A percentile compares a stretch with the other conserved stretches of the same genome.
phyloP scores from a whole-genome alignment of 768 basidiomycete species.

The Suillus brevipes region DNA sequence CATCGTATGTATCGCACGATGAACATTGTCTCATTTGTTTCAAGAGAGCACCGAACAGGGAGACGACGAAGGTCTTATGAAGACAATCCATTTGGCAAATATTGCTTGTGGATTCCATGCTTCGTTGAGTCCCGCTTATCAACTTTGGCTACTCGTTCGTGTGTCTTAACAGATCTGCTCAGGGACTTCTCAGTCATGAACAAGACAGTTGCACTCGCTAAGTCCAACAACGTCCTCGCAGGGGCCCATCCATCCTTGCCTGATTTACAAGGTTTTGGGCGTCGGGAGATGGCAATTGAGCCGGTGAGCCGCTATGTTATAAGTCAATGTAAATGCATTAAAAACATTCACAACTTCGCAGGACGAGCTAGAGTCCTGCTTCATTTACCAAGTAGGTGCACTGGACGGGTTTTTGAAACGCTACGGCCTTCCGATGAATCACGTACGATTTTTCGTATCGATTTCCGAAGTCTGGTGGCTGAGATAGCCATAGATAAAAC shows the following conservation, averaged over 20 bases:
- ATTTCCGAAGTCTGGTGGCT: neutral
- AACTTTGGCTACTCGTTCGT: neutral
- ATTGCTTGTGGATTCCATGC: conserved; percentile 73
- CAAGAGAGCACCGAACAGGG: conserved; percentile 32
- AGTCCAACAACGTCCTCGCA: conserved; percentile 52
- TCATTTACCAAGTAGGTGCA: conserved; percentile 71
- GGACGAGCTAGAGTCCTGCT: conserved; percentile 57
- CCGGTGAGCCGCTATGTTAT: conserved; percentile 42
- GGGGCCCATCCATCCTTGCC: conserved; percentile 69
- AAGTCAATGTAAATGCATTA: neutral
- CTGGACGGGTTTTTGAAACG: conserved; percentile 57
- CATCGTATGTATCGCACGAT: conserved; percentile 34
- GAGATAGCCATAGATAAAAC: conserved; percentile 45
- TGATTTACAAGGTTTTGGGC: conserved; percentile 64
- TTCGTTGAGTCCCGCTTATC: conserved; percentile 37
- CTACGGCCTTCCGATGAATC: conserved; percentile 53
- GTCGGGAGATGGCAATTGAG: conserved; percentile 62
- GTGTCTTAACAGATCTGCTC: neutral
- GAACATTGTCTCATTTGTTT: neutral
- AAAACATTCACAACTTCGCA: conserved; percentile 20
- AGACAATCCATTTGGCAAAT: conserved; percentile 59
- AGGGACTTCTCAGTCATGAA: conserved; percentile 70
- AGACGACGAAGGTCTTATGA: conserved; percentile 54
- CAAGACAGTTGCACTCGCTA: conserved; percentile 58
- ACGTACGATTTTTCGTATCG: conserved; percentile 40